Base-by-base conservation (phyloP, 345 rosid genomes). In the Brassica rapa region DNA sequence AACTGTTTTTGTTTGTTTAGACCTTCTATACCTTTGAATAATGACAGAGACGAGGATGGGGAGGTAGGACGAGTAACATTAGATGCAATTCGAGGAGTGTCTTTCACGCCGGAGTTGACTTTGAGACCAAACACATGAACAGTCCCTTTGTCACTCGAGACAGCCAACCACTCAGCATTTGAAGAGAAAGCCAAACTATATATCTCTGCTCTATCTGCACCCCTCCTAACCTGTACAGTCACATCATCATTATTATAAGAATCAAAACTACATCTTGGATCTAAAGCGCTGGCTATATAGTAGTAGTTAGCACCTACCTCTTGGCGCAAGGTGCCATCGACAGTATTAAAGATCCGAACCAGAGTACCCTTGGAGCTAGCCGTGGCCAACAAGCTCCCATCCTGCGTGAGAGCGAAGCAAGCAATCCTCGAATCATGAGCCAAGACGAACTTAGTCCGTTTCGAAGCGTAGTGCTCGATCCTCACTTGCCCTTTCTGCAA, bases 141-240 rank as follows among this genome's bases (percentile, higher is more conserved):
- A 7, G 99, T 96, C 57, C 99, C 98, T 79, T 96, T 93, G 84
- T 93, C 99, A 81, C 99, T 96, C 59, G 99, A 96, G 76, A 93
- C 99, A 41, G 97, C 97, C 61, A 93, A 77, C 98, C 97, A 90
- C 51, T 93, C 90, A 4, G 92, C 90, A 77, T 87, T 83, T 73
- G 96, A 76, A 71, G 98, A 96, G 81, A 96, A 96, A 10, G 98
- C 98, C 89, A 96, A 77, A 81, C 99, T 96, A 79, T 91, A 87
- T 62, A 96, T 89, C 77, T 93, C 99, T 4, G 99, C 98, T 87
- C 99, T 90, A 77, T 96, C 99, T 32, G 98, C 97, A 79, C 99
- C 99, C 76, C 99, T 91, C 80, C 99, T 88, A 27, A 96, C 90
- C 99, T 96, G 75, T 51, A 68, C 11, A 49, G 5, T 30, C 66